Base-by-base conservation (phyloP, 1,284 basidiomycete species). In the Cronartium quercuum region DNA sequence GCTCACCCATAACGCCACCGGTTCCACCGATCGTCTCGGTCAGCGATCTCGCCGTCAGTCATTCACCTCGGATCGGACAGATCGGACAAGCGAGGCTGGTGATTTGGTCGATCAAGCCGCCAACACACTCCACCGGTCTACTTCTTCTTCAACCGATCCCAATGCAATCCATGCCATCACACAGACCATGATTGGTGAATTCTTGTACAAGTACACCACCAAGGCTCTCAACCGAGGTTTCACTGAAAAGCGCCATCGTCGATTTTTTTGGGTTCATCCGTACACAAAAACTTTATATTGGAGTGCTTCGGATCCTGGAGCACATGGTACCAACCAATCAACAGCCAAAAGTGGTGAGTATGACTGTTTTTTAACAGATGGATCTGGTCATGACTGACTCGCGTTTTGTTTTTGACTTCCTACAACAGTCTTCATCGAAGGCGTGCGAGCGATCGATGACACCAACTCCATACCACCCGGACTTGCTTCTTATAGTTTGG, bases 191-290 rank as follows among this genome's bases (percentile, higher is more conserved):
- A 98, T 98, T 78, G 94, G 95, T 77, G 95, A 98, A 85, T 98
- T 94, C 84, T 83, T 98, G 83, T 92, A 91, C 88, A 98, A 98
- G 85, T 98, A 98, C 83, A 97, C 94, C 10, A 87, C 95, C 70
- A 88, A 88, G 76, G 84, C 91, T n/a, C 88, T 98, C 79, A 92
- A 93, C 38, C 92, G 91, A 81, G 93, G 92, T 7, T 87, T 93
- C 81, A 91, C 92, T 37, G 91, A 94, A 82, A 90, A 89, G 81
- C 85, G 94, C 68, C 96, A 99, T 83, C 89, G 88, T 82, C 87
- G 96, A 47, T 99, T 96, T 89, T 97, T 98, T 86, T 98, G 96
- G 94, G 89, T 99, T 15, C 95, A 98, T 83, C 96, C 96, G 35
- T 99, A 98, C 82, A 98, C 94, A 66, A 92, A 93, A 84, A 98